Evolutionary conservation across 805 yeast species (phyloP).

Genomic region (Myxozyma nipponensis): DNA sequence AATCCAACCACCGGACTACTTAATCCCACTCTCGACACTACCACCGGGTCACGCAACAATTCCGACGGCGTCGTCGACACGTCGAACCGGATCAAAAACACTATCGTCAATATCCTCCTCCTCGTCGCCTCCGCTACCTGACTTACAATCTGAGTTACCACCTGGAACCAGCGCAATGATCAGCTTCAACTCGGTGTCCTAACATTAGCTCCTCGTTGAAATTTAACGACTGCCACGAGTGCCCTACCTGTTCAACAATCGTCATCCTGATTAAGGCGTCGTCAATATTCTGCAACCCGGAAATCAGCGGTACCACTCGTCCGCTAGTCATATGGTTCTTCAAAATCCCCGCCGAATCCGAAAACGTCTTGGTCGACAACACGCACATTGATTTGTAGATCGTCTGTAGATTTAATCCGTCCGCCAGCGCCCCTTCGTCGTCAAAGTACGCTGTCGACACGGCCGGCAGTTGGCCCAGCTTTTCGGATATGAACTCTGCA

Average conservation of each 20-base stretch:
- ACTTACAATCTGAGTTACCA: neutral
- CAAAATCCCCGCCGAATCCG: conserved; percentile 22
- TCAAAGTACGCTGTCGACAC: neutral
- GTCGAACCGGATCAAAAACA: conserved; percentile 4
- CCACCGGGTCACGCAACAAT: neutral
- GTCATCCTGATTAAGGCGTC: neutral
- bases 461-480: conserved; percentile 2
- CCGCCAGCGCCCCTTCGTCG: neutral
- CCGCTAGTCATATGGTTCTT: conserved; percentile 22
- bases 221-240: too few species aligned
- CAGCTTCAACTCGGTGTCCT: neutral
- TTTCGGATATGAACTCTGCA: conserved; percentile 14
- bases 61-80: conserved; percentile 8
- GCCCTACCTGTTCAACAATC: neutral
- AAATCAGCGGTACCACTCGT: neutral
- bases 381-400: neutral
- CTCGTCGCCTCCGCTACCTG: neutral
- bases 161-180: neutral
- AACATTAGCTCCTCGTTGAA: too few species aligned
- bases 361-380: conserved; percentile 10
- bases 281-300: neutral
- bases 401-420: neutral
- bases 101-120: conserved; percentile 1
- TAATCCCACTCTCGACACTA: neutral
- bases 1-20: too few species aligned